Evolutionary conservation across 371 early-diverging fungal species (phyloP), one percentile per base, ranked within the genome.

Genomic region (Rhizopus arrhizus): DNA sequence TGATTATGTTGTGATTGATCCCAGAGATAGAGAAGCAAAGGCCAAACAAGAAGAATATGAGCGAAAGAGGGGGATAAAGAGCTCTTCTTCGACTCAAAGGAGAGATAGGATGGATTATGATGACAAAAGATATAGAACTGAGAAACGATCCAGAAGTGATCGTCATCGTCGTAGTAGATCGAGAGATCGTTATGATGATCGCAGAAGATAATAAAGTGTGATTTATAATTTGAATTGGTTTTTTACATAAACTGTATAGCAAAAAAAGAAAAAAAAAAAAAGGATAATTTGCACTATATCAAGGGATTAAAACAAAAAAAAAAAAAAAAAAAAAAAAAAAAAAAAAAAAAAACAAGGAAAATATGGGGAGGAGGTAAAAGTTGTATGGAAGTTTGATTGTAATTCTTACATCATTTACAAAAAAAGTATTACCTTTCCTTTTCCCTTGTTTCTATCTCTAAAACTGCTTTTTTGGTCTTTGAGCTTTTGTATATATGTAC

Each of bases 1-100:
- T 61, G 91, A 89, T 54, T 90, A 87, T 65, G 74, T 89, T 5
- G 91, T 91, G 11, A 87, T 91, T 68, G 92, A 92, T 61, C 91
- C 92, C 9, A 70, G 84, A 12, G 74, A 73, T 13, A 66, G 77
- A 40, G 72, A 75, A 40, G 75, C 75, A 13, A 66, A 79, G 53
- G 75, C 74, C 0, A 67, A 72, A 36, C 69, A 78, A 41, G 66
- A 77, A 58, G 75, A 74, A 40, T 69, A 64, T 11, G 74, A 77
- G 12, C 55, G 59, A 54, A 66, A 59, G 29, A 66, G 62, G 42
- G 48, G 22, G 2, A 22, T 22, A 22, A 22, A 22, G 22, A 22
- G 22, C 22, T 22, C 22, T 2, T 22, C 72, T 40, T 61, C 70
- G 10, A 53, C 57, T 29, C 58, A 54, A 51, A 62, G 60, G 28